Base-by-base conservation (phyloP, 495 filamentous ascomycete genomes). In the Paragyromitra xinjiangensis region DNA sequence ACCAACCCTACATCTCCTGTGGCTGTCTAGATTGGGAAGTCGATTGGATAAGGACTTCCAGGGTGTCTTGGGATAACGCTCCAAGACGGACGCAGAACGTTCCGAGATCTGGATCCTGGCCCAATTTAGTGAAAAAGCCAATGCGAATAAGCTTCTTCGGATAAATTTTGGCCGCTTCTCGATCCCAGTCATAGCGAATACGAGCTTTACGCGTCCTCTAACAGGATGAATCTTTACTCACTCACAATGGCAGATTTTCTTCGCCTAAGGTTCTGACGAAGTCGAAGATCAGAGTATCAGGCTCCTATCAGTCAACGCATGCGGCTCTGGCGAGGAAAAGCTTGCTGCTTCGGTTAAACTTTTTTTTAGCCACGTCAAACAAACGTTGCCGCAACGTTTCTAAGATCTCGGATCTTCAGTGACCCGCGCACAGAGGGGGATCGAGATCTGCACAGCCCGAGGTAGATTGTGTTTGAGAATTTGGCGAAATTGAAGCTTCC, bases 51-150 rank as follows among this genome's bases (percentile, higher is more conserved):
- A n/a, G 14, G 19, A 6, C 50, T 24, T 9, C 2, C 29, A 34
- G 29, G 29, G 29, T 34, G 29, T 34, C 29, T 53, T 24, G 16
- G 50, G 19, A 53, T 53, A 53, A 53, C 50, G 50, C 19, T 22
- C 14, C 4, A 58, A 9, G 9, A 29, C 55, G 55, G 55, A 58
- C 29, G 26, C n/a, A 11, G 34, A 14, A 9, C 22, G 55, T 58
- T 58, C 55, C 55, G 55, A 34, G 55, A 11, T 58, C 22, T 58
- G 26, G 55, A n/a, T 7, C 50, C 56, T 59, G 56, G 37, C 29
- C 37, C 29, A 19, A 53, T 19, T 12, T 16, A 61, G 29, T 34
- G 29, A 3, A 61, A 39, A 59, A 59, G 11, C 26, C 29, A 59
- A 59, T 34, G n/a, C 26, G 8, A 59, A 9, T 59, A 29, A 34